Conservation (phyloP, 2,329 filamentous ascomycete species). For the Colletotrichum liaoningense region DNA sequence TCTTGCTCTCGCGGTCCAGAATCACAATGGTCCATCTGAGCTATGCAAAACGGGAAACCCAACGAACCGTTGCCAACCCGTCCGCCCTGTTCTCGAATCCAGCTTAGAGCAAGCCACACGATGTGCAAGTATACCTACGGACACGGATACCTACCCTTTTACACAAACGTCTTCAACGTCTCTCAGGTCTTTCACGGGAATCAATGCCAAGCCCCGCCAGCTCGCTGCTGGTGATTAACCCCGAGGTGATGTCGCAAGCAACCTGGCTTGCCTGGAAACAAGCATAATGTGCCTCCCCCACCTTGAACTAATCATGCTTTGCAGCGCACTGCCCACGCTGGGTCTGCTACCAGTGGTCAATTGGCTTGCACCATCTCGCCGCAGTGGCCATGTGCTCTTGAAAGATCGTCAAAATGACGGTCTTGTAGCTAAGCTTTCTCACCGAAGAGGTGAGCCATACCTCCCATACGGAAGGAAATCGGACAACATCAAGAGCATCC, state of each 20-base stretch:
- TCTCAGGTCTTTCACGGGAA: neutral
- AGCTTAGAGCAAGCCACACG: neutral
- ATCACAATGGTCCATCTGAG: too few species aligned
- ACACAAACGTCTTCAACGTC: neutral
- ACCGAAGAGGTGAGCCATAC: conserved; percentile 1
- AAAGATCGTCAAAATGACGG: neutral
- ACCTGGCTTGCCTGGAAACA: neutral
- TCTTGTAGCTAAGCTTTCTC: neutral
- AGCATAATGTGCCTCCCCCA: neutral
- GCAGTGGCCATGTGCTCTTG: neutral
- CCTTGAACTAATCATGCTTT: neutral
- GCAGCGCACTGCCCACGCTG: neutral
- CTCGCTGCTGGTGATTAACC: neutral
- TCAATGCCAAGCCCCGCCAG: neutral
- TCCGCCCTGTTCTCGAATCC: neutral
- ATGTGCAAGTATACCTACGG: neutral
- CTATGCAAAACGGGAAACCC: neutral
- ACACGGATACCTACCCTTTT: neutral
- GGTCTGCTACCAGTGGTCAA: neutral
- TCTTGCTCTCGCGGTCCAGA: neutral
- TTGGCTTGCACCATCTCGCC: neutral
- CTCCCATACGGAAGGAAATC: neutral
- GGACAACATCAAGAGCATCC: neutral
- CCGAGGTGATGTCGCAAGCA: neutral
- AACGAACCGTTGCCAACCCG: neutral